Conservation (phyloP, 805 yeast genomes). For the Starmera caribaea region DNA sequence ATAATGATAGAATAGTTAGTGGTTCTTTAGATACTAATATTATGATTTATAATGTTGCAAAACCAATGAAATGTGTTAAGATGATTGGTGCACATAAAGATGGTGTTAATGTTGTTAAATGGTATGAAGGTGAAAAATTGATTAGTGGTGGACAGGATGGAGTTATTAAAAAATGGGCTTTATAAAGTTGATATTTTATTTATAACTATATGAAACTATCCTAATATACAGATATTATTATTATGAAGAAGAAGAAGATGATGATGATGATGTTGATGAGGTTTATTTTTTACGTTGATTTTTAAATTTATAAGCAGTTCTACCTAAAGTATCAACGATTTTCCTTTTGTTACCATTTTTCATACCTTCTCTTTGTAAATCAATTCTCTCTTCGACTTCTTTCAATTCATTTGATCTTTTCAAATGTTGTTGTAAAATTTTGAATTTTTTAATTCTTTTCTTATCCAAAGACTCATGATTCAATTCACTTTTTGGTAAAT, state of each 20-base stretch:
- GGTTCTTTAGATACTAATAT: slow-evolving; percentile 81
- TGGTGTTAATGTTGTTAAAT: slow-evolving; percentile 68
- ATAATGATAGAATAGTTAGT: slow-evolving; percentile 63
- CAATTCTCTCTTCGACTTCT: slow-evolving; percentile 64
- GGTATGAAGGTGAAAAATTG: slow-evolving; percentile 45
- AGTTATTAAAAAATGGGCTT: slow-evolving; percentile 63
- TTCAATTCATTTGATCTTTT: slow-evolving; percentile 62
- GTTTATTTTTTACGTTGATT: slow-evolving; percentile 51
- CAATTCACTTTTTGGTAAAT: slow-evolving; percentile 19
- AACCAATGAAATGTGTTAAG: slow-evolving; percentile 72
- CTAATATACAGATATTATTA: not conserved
- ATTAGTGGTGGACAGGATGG: slow-evolving; percentile 79
- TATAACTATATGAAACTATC: not conserved
- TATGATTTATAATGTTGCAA: slow-evolving; percentile 67
- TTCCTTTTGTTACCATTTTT: slow-evolving; percentile 84
- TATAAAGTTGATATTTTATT: slow-evolving; percentile 3
- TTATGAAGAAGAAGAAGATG: not conserved
- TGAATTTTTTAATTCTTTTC: slow-evolving; percentile 52
- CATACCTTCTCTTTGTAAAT: slow-evolving; percentile 77
- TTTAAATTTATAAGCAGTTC: slow-evolving; percentile 74
- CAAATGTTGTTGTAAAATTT: slow-evolving; percentile 51
- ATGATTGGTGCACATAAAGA: slow-evolving; percentile 75
- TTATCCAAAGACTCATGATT: slow-evolving; percentile 32
- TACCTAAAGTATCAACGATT: slow-evolving; percentile 55
- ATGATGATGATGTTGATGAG: not conserved